Evolutionary conservation across 2,329 filamentous ascomycete species (phyloP).

Genomic region (Penicillium oxalicum): DNA sequence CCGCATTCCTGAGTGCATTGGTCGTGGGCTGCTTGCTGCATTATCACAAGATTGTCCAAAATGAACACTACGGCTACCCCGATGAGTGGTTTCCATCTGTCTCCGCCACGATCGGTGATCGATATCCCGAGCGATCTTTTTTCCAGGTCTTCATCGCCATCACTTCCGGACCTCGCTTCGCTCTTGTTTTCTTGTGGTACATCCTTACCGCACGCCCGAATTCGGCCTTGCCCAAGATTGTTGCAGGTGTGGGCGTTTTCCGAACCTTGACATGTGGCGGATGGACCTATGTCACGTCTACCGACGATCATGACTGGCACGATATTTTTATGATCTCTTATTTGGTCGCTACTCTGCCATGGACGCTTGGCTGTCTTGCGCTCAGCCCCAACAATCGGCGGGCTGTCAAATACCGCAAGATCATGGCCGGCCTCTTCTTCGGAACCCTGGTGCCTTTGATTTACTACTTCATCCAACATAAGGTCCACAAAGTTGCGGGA

Average conservation of each 20-base stretch:
- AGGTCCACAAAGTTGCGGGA: slow-evolving; percentile 87
- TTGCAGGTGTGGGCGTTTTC: slow-evolving; percentile 73
- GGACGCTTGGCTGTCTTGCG: slow-evolving; percentile 85
- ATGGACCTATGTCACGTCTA: slow-evolving; percentile 98
- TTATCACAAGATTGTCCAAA: slow-evolving; percentile 95
- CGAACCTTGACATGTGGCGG: slow-evolving; percentile 91
- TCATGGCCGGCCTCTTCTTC: slow-evolving; percentile 77
- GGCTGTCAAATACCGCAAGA: slow-evolving; percentile 84
- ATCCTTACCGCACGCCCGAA: slow-evolving; percentile 73
- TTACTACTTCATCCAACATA: slow-evolving; percentile 98
- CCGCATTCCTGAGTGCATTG: slow-evolving; percentile 78
- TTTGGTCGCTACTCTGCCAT: slow-evolving; percentile 85
- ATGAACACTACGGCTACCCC: slow-evolving; percentile 91
- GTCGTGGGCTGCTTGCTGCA: slow-evolving; percentile 75
- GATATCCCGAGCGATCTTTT: slow-evolving; percentile 91
- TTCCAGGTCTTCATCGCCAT: slow-evolving; percentile 98
- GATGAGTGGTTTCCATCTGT: slow-evolving; percentile 96
- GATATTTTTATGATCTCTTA: slow-evolving; percentile 99
- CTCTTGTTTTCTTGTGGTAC: slow-evolving; percentile 87
- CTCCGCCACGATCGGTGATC: slow-evolving; percentile 92
- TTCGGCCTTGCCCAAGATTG: slow-evolving; percentile 69
- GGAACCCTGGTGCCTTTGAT: slow-evolving; percentile 82
- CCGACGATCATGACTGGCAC: slow-evolving; percentile 97
- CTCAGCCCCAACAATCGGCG: slow-evolving; percentile 77
- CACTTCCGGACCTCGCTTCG: slow-evolving; percentile 88